A percentile compares a stretch with the other conserved stretches of the same genome.
phyloP scores from a whole-genome alignment of 495 filamentous ascomycete species.

The Cercophora scortea region DNA sequence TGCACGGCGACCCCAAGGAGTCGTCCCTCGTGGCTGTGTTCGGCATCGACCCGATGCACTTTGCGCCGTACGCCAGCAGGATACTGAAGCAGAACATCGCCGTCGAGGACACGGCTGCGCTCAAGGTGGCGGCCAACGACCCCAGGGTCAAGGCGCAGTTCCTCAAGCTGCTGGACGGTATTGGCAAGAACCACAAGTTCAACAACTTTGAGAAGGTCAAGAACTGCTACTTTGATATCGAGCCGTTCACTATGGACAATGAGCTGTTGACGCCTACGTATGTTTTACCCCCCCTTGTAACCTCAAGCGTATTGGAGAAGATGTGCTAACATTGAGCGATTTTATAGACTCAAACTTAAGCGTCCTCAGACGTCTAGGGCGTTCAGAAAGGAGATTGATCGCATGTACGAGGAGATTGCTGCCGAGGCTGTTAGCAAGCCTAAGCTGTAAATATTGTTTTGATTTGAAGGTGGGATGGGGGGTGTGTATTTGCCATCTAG shows the following conservation, averaged over 20 bases:
- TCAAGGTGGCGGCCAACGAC: slow-evolving; percentile 60
- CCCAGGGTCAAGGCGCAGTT: slow-evolving; percentile 64
- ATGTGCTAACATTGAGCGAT: background rate
- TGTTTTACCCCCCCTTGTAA: slow-evolving; percentile 31
- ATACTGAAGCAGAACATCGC: slow-evolving; percentile 60
- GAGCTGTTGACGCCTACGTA: slow-evolving; percentile 94
- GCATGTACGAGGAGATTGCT: slow-evolving; percentile 67
- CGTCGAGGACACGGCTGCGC: slow-evolving; percentile 52
- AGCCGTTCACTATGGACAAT: slow-evolving; percentile 93
- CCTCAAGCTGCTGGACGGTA: slow-evolving; percentile 68
- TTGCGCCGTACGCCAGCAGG: slow-evolving; percentile 70
- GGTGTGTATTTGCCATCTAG: background rate
- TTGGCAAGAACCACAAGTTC: slow-evolving; percentile 79
- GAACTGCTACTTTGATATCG: slow-evolving; percentile 66
- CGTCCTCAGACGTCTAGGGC: slow-evolving; percentile 75
- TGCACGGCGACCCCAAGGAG: slow-evolving; percentile 86
- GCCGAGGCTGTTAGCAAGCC: slow-evolving; percentile 26
- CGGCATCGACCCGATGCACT: slow-evolving; percentile 72
- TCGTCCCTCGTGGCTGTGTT: slow-evolving; percentile 80
- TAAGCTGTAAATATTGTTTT: slow-evolving; percentile 29
- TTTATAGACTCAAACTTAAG: slow-evolving; percentile 80
- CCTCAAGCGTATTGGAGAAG: background rate
- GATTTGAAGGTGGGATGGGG: background rate
- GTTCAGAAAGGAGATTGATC: slow-evolving; percentile 66
- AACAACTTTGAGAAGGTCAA: slow-evolving; percentile 81